A percentile compares a stretch with the other conserved stretches of the same genome.
phyloP scores from a whole-genome alignment of 805 yeast species.

The Blastobotrys peoriensis region DNA sequence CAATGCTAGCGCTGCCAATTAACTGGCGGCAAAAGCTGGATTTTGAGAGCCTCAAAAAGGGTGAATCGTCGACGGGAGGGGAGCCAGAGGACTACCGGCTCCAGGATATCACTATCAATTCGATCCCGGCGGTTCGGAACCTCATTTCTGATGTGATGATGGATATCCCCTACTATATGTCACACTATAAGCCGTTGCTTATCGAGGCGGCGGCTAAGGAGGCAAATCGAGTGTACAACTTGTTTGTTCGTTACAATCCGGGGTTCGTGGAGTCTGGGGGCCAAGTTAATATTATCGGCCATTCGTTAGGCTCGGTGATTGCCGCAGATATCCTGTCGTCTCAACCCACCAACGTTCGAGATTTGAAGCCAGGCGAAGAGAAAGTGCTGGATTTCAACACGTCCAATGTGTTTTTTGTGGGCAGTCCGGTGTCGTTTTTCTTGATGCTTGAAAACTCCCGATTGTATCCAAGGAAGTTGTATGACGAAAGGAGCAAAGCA shows the following conservation, averaged over 20 bases:
- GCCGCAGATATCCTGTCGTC: constrained; percentile 60
- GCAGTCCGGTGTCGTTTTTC: constrained; percentile 85
- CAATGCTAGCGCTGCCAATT: constrained; percentile 55
- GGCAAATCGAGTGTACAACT: constrained; percentile 59
- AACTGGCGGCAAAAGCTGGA: constrained; percentile 73
- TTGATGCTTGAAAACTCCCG: constrained; percentile 26
- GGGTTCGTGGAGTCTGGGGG: constrained; percentile 39
- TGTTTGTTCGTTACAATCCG: constrained; percentile 64
- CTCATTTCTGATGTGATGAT: constrained; percentile 78
- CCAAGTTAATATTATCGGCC: constrained; percentile 81
- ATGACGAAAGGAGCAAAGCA: constrained; percentile 10
- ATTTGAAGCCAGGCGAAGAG: constrained; percentile 20
- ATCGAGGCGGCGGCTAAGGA: constrained; percentile 60
- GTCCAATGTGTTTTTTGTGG: constrained; percentile 68
- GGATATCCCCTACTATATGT: constrained; percentile 77
- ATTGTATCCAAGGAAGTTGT: constrained; percentile 25
- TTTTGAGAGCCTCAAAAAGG: constrained; percentile 30
- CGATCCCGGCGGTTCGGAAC: constrained; percentile 69
- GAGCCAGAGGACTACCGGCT: constrained; percentile 28
- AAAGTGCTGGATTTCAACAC: constrained; percentile 59
- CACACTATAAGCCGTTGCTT: constrained; percentile 59
- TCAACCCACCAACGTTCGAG: constrained; percentile 31
- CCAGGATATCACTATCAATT: constrained; percentile 67
- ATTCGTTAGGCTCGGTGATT: constrained; percentile 85
- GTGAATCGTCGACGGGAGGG: constrained; percentile 4